phyloP scores from a whole-genome alignment of 2,329 filamentous ascomycete genomes.

The Orbilia blumenaviensis region DNA sequence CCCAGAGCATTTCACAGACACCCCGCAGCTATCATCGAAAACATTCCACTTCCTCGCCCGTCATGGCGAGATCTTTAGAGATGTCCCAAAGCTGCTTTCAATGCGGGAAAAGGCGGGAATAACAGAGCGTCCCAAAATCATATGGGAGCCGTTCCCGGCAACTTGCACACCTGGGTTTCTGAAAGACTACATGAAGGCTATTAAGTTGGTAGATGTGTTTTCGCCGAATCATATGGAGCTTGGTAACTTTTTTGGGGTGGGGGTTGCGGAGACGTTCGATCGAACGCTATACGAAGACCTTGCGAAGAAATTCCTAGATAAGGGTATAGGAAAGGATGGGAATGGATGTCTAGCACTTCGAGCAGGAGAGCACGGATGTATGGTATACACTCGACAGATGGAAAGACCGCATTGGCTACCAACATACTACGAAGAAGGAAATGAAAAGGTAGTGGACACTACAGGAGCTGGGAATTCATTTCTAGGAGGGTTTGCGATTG shows the following conservation, averaged over 20 bases:
- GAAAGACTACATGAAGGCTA: conserved; percentile 57
- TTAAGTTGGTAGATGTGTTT: conserved; percentile 59
- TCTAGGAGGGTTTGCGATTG: conserved; percentile 59
- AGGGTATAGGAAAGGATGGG: conserved; percentile 40
- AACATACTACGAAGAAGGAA: conserved; percentile 56
- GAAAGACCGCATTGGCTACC: conserved; percentile 58
- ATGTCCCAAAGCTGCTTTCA: conserved; percentile 55
- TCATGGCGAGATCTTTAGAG: conserved; percentile 48
- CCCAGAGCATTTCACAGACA: conserved; percentile 29
- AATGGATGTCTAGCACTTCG: conserved; percentile 57
- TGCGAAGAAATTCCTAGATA: conserved; percentile 49
- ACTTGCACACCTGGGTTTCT: conserved; percentile 56
- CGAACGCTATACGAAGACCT: conserved; percentile 19
- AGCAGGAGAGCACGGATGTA: conserved; percentile 59
- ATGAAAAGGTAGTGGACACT: conserved; percentile 58
- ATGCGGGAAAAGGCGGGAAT: conserved; percentile 20
- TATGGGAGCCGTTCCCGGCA: conserved; percentile 48
- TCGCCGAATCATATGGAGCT: conserved; percentile 62
- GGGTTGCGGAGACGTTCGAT: neutral
- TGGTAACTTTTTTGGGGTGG: conserved; percentile 54
- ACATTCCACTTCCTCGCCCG: conserved; percentile 58
- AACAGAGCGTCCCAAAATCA: conserved; percentile 15
- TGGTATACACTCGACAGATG: conserved; percentile 49
- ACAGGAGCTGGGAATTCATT: conserved; percentile 62
- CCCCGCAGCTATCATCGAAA: conserved; percentile 37